Conservation (phyloP, 2,329 filamentous ascomycete genomes). For the Aspergillus texensis region DNA sequence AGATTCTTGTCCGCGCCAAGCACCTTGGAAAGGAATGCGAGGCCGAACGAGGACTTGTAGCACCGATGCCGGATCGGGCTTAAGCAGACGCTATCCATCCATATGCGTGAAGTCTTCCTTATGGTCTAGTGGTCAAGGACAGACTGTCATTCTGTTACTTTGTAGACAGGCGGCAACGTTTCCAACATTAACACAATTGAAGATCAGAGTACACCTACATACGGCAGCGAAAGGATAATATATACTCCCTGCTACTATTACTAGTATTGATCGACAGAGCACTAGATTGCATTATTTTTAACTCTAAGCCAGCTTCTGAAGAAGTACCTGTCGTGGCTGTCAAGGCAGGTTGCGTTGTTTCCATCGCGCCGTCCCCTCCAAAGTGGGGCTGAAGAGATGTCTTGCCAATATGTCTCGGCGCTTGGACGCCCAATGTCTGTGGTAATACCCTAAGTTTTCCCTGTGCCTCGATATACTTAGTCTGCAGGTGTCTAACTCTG, state of each 20-base stretch:
- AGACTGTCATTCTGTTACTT: not conserved
- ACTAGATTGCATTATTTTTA: not conserved
- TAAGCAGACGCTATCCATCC: not conserved
- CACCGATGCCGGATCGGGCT: not conserved
- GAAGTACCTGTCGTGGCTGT: not conserved
- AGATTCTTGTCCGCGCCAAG: not conserved
- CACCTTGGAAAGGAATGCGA: not conserved
- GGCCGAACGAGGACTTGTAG: not conserved
- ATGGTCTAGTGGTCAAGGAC: not conserved
- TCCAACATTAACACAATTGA: not conserved
- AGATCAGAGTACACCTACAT: not conserved
- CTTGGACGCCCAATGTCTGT: constrained; percentile 4
- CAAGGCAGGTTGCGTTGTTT: not conserved
- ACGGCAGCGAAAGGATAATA: not conserved
- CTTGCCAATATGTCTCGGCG: not conserved
- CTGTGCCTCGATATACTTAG: not conserved
- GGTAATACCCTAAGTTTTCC: not conserved
- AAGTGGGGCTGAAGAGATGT: constrained; percentile 1
- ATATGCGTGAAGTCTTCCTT: not conserved
- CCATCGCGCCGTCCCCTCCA: constrained; percentile 4
- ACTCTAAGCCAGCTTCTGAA: not conserved
- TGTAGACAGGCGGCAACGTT: not conserved
- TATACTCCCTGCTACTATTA: not conserved
- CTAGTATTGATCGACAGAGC: not conserved
- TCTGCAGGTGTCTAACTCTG: not conserved